Base-by-base conservation (phyloP, 441 rosid species). In the Arabidopsis lyrata region DNA sequence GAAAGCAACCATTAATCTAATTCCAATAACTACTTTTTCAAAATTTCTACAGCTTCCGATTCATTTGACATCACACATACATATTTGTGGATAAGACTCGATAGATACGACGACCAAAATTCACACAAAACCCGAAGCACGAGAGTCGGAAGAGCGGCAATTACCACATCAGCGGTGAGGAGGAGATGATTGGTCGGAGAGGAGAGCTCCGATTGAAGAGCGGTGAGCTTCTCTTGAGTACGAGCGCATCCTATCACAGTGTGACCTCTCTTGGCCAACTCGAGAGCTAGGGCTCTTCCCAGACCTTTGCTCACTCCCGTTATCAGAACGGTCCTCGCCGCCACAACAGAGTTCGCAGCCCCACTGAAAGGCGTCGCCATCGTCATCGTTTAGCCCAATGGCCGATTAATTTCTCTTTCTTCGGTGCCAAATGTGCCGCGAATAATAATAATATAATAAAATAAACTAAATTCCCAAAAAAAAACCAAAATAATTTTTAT, bases 281-380 rank as follows among this genome's bases (percentile, higher is more conserved):
- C 99, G 0, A 87, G 38, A 29, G 97, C 90, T 50, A 92, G 84
- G 81, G 99, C 97, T 86, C 85, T 82, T 6, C 99, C 99, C 8
- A 92, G 81, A 8, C 99, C 97, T 77, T 81, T 87, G 84, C 97
- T 82, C 63, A 84, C 97, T 73, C 97, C 99, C 7, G 97, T 92
- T 48, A 95, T 88, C 81, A 95, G 73, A 6, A 92, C 83, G 31
- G 77, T 88, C 56, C 85, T 82, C 12, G 70, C 79, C 73, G 65
- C 69, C 68, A 65, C 59, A 24, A 67, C 22, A 1, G 90, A 71
- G n/a, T 78, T 75, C 66, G 76, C 71, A 15, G 49, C 57, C 13
- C 79, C 74, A 52, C 72, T 67, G 68, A 78, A 77, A 38, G 81
- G 70, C 75, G 84, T 54, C 79, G 87, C 65, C 58, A 81, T 69